phyloP scores from a whole-genome alignment of 2,329 filamentous ascomycete genomes.

The Pleoardoris graminearum region DNA sequence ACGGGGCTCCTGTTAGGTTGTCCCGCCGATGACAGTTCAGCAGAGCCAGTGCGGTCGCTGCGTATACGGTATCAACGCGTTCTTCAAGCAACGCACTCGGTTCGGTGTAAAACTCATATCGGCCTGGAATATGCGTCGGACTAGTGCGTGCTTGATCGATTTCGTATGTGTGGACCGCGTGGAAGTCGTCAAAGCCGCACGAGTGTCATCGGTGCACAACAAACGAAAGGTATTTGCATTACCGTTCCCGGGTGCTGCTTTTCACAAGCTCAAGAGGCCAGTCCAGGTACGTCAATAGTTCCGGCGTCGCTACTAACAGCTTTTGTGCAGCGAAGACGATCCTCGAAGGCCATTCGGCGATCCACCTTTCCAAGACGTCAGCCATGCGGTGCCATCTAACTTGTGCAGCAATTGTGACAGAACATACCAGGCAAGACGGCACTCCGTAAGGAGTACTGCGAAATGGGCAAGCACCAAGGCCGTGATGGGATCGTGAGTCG shows the following conservation, averaged over 20 bases:
- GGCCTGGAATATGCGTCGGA: too few relatives aligned
- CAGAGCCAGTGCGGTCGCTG: too few relatives aligned
- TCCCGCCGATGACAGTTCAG: too few relatives aligned
- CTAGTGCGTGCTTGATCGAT: too few relatives aligned
- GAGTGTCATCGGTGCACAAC: too few relatives aligned
- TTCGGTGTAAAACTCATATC: too few relatives aligned
- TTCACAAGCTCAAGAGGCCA: conserved; percentile 30
- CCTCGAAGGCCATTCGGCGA: conserved; percentile 33
- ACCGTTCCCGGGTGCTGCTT: not conserved
- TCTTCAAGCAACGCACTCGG: too few relatives aligned
- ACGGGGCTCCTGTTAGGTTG: not conserved
- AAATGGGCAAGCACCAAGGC: conserved; percentile 35
- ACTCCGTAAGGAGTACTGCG: conserved; percentile 27
- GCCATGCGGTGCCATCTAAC: too few relatives aligned
- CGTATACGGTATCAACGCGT: not conserved
- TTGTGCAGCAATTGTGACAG: too few relatives aligned
- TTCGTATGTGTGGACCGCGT: too few relatives aligned
- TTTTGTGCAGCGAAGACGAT: conserved; percentile 28
- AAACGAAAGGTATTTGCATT: not conserved
- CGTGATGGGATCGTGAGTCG: conserved; percentile 31
- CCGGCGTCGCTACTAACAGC: conserved; percentile 27
- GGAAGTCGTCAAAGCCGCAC: too few relatives aligned
- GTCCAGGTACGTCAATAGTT: conserved; percentile 33
- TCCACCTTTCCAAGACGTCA: too few relatives aligned
- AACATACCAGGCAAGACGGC: conserved; percentile 24